Conservation (phyloP, 2,329 filamentous ascomycete species). For the Colletotrichum karsti region DNA sequence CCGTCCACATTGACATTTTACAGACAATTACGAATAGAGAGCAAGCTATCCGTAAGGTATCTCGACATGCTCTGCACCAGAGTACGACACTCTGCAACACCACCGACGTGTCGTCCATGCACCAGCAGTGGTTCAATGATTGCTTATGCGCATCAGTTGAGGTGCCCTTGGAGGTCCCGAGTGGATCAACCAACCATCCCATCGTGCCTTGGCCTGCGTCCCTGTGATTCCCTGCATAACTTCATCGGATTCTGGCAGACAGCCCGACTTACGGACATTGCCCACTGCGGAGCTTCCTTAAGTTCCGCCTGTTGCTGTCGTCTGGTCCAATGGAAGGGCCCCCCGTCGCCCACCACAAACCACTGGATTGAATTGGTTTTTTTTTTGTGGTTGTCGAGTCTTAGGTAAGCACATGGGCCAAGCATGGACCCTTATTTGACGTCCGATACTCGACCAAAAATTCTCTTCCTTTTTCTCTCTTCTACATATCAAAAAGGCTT, state of each 20-base stretch:
- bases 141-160: conserved; percentile 1
- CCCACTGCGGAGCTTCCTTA: conserved; percentile 4
- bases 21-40: too few species aligned
- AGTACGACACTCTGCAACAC: background rate
- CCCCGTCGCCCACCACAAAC: conserved; percentile 8
- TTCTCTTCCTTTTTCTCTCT: conserved; percentile 35
- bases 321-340: conserved; percentile 1
- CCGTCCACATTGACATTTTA: too few species aligned
- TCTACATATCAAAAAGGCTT: conserved; percentile 52
- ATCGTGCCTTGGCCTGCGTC: background rate
- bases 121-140: background rate
- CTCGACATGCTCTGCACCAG: background rate
- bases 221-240: conserved; percentile 10
- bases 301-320: background rate
- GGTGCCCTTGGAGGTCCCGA: background rate
- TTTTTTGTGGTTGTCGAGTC: background rate
- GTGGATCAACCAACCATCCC: conserved; percentile 6
- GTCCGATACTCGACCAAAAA: conserved; percentile 27
- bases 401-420: conserved; percentile 18
- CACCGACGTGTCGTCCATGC: background rate
- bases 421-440: conserved; percentile 23
- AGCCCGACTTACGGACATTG: conserved; percentile 2
- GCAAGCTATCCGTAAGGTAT: too few species aligned
- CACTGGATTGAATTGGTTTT: background rate
- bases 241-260: conserved; percentile 12